These are phyloP conservation scores for Chlorella vulgaris DNA, from an alignment of 139 green algal species.

Conservation along the genomic window DNA sequence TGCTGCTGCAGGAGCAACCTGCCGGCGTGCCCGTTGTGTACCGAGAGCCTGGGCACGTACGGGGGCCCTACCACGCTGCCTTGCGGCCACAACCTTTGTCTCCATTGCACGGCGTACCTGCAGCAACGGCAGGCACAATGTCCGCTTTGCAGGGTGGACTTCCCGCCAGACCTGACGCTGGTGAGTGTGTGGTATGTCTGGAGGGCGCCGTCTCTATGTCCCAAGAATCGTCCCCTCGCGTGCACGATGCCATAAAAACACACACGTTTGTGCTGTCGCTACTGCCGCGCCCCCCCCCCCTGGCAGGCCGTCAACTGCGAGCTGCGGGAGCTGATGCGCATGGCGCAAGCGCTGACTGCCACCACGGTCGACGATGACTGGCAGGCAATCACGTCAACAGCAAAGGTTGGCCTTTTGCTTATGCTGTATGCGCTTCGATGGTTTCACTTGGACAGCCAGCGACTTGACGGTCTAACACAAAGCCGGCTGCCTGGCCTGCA, in stretches of 20 bases:
- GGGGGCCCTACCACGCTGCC: constrained; percentile 60
- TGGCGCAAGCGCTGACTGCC: constrained; percentile 59
- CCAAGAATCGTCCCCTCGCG: too few species aligned
- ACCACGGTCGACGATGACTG: constrained; percentile 58
- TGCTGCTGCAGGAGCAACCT: too few species aligned
- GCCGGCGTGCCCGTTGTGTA: constrained; percentile 17
- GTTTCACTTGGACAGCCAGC: too few species aligned
- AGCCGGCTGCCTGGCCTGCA: too few species aligned
- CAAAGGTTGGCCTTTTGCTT: not conserved
- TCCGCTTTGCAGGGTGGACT: constrained; percentile 66
- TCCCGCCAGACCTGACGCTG: constrained; percentile 28
- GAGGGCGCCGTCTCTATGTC: too few species aligned
- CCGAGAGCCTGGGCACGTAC: not conserved
- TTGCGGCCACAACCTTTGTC: constrained; percentile 75
- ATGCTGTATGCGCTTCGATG: not conserved
- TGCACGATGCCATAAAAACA: too few species aligned
- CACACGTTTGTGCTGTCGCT: too few species aligned
- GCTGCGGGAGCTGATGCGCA: constrained; percentile 62
- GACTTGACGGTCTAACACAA: too few species aligned
- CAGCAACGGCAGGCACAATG: constrained; percentile 59
- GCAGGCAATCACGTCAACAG: constrained; percentile 64
- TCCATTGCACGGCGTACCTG: constrained; percentile 64
- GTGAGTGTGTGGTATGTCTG: constrained; percentile 10
- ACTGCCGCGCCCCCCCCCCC: too few species aligned
- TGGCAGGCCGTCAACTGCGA: constrained; percentile 57